These are phyloP conservation scores for Calamus simplicifolius DNA, from an alignment of 176 grass and related monocot species.

Conservation along the genomic window DNA sequence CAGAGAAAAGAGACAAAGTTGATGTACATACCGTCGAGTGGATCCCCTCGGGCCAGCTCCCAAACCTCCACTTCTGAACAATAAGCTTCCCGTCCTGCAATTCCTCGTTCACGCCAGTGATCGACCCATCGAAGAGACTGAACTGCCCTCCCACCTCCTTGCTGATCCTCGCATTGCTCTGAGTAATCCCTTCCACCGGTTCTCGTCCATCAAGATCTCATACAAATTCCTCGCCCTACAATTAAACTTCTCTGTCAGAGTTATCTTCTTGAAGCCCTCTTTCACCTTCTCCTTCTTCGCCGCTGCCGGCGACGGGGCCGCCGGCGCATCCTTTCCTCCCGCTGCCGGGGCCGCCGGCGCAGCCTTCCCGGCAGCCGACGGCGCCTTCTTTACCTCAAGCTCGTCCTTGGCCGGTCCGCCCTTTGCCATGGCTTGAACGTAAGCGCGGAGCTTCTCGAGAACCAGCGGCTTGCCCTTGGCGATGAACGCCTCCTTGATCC, in stretches of 20 bases:
- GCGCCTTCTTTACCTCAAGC: constrained; percentile 51
- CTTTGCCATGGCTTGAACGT: constrained; percentile 54
- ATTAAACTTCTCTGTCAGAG: constrained; percentile 81
- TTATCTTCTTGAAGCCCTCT: constrained; percentile 85
- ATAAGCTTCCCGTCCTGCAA: constrained; percentile 89
- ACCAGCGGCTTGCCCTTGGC: constrained; percentile 57
- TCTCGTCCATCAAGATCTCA: constrained; percentile 97
- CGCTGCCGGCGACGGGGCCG: constrained; percentile 19
- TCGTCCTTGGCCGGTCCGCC: constrained; percentile 94
- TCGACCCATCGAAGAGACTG: constrained; percentile 86
- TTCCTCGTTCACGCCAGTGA: constrained; percentile 76
- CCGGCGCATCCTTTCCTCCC: constrained; percentile 22
- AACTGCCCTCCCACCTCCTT: constrained; percentile 88
- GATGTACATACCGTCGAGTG: constrained; percentile 43
- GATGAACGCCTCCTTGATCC: constrained; percentile 88
- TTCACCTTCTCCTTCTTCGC: constrained; percentile 35
- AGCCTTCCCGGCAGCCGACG: not conserved
- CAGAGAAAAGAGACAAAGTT: not conserved
- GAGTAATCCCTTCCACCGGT: constrained; percentile 95
- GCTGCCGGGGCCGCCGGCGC: not conserved
- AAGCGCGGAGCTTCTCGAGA: constrained; percentile 70
- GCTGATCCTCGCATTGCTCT: constrained; percentile 89
- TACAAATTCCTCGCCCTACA: constrained; percentile 75
- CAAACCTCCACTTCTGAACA: constrained; percentile 84
- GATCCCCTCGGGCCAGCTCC: constrained; percentile 77